Evolutionary conservation across 208 protist species (phyloP), one percentile per base, ranked within the genome.

Genomic region (Herpetomonas muscarum): DNA sequence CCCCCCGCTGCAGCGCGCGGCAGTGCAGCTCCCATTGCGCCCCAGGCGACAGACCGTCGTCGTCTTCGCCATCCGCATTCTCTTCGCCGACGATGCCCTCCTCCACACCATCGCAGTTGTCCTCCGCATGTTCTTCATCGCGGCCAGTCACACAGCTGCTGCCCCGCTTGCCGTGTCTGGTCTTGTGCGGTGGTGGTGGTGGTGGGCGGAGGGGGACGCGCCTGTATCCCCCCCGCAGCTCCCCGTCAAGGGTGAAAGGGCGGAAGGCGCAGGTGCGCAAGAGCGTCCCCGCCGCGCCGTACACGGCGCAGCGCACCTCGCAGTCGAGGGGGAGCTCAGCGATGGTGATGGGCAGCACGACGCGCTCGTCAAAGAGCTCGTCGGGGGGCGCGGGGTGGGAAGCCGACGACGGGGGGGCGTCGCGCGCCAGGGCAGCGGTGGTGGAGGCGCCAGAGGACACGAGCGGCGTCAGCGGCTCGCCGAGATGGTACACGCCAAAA

Each of bases 271-370:
- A 59, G 45, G 29, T 25, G 25, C 66, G 66, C 15, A 76, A 34
- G 24, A 66, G 67, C 10, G 31, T 58, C 30, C 25, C 21, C 53
- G 49, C 64, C 30, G 53, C 50, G 28, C 24, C 28, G 67, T 60
- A 64, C 19, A 94, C 67, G 24, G 55, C 72, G 47, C 86, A 81
- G 17, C 61, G 55, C 19, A 97, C 57, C 28, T 56, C 48, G 5
- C 89, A 80, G 61, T 94, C 87, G 1, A 93, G 61, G 21, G 91
- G 91, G 46, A 98, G 39, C 46, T 96, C 87, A 53, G 76, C 67
- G 45, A 96, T 66, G 42, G 75, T 64, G 12, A 98, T 69, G 4
- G 92, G 90, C 10, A 97, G 76, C 29, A 78, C 65, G 10, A 93
- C 32, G 70, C 76, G 82, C 50, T 69, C 68, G 32, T 72, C 55